Conservation (phyloP, 352 stramenopile genomes). For the Pythium rishiriense region DNA sequence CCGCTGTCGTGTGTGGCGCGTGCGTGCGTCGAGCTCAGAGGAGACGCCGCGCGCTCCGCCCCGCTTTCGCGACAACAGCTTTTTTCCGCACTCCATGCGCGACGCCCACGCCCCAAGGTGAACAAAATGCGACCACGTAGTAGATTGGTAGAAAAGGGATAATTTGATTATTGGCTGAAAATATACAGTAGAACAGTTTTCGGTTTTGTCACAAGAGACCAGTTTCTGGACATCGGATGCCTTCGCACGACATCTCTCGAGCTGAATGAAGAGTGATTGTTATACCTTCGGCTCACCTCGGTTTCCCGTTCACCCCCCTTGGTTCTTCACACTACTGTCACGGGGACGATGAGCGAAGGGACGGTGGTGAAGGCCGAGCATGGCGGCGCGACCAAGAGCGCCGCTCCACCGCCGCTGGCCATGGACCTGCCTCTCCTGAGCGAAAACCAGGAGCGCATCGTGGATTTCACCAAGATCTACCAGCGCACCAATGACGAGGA, state of each 20-base stretch:
- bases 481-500: slow-evolving; percentile 58
- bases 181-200: neutral
- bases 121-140: slow-evolving; percentile 23
- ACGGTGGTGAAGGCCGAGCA: slow-evolving; percentile 9
- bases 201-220: neutral
- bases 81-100: slow-evolving; percentile 33
- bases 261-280: slow-evolving; percentile 12
- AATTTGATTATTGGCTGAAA: slow-evolving; percentile 28
- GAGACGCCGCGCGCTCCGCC: slow-evolving; percentile 2
- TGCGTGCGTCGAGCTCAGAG: slow-evolving; percentile 4
- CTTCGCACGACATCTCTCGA: slow-evolving; percentile 9
- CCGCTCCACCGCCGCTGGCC: neutral
- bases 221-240: neutral
- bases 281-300: neutral
- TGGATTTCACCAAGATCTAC: slow-evolving; percentile 73
- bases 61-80: slow-evolving; percentile 12
- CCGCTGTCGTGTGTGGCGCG: neutral
- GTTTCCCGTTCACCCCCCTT: neutral
- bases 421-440: slow-evolving; percentile 31
- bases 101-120: slow-evolving; percentile 24
- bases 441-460: slow-evolving; percentile 28
- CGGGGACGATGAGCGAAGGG: slow-evolving; percentile 11
- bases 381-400: slow-evolving; percentile 1
- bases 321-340: neutral
- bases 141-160: slow-evolving; percentile 21